Base-by-base conservation (phyloP, 257 asterid genomes). In the Plectranthus barbatus region DNA sequence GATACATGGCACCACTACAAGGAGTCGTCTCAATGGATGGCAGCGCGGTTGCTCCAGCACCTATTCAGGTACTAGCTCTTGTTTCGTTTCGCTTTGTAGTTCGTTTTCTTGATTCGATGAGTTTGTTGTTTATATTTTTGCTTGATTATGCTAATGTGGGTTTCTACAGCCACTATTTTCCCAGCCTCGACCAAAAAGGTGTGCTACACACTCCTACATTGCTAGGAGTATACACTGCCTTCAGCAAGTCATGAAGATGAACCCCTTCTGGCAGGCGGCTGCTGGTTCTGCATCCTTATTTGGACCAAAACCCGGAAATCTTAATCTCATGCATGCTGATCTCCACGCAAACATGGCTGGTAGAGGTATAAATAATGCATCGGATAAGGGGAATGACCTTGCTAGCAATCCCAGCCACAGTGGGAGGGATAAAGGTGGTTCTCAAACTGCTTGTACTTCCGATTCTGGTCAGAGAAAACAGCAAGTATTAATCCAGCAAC, bases 171-270 rank as follows among this genome's bases (percentile, higher is more conserved):
- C 95, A 4, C 23, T 72, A 19, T 89, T 89, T 68, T 78, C 96
- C 40, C 95, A 86, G 50, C 95, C 96, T 0, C 81, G 99, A 47
- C 93, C 91, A 0, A 85, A 86, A 68, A 74, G 87, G 24, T 92
- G 95, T 55, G 96, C 91, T 0, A 89, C 99, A 0, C 99, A 92
- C 78, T 82, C 88, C 78, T 84, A 82, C 83, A 90, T 92, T 65
- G 99, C 99, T 5, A 73, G 88, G 75, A 90, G 87, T 44, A 92
- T 92, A 47, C 75, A 76, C 42, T 79, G 48, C 12, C 82, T 85
- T 4, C 99, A 92, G 79, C 99, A 92, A 64, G 66, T 78, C 56
- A 72, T 77, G 80, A 91, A 91, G 74, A 79, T 91, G 79, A 84
- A 77, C 67, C 90, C 95, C 9, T 89, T 80, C 73, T 86, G 94